These are phyloP conservation scores for Mycena vulgaris DNA, from an alignment of 768 basidiomycete species.

Conservation along the genomic window DNA sequence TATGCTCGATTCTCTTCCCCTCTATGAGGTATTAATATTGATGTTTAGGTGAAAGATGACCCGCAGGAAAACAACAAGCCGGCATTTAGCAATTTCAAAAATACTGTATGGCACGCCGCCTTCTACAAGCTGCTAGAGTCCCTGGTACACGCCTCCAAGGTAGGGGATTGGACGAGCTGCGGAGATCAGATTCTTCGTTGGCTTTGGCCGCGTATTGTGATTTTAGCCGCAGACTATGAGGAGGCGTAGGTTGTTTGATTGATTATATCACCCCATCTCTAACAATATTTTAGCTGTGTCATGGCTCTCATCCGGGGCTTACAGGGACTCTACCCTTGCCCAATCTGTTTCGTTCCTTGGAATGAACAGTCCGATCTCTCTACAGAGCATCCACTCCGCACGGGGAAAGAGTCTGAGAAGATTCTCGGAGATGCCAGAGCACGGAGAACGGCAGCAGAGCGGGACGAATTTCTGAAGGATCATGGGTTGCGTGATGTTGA, in stretches of 20 bases:
- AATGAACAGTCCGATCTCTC: constrained; percentile 44
- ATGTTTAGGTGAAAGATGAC: constrained; percentile 51
- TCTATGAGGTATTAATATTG: neutral
- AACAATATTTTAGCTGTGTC: constrained; percentile 45
- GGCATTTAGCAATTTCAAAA: constrained; percentile 51
- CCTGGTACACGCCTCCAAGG: constrained; percentile 37
- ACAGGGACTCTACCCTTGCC: constrained; percentile 51
- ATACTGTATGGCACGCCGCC: constrained; percentile 54
- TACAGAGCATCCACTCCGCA: constrained; percentile 26
- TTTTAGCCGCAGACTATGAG: constrained; percentile 60
- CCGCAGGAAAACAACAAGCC: constrained; percentile 47
- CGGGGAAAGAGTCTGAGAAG: constrained; percentile 31
- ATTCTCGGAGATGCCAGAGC: constrained; percentile 34
- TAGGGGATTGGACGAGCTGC: constrained; percentile 44
- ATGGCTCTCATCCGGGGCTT: constrained; percentile 55
- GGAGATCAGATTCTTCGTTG: constrained; percentile 44
- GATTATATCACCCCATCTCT: neutral
- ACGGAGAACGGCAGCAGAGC: neutral
- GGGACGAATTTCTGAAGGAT: constrained; percentile 40
- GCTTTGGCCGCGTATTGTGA: constrained; percentile 56
- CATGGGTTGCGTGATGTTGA: constrained; percentile 40
- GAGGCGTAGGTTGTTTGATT: constrained; percentile 58
- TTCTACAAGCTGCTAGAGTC: constrained; percentile 49
- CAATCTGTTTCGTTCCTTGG: constrained; percentile 53
- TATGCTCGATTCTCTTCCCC: neutral